Evolutionary conservation across 306 rosid species (phyloP).

Genomic region (Carpinus viminea): DNA sequence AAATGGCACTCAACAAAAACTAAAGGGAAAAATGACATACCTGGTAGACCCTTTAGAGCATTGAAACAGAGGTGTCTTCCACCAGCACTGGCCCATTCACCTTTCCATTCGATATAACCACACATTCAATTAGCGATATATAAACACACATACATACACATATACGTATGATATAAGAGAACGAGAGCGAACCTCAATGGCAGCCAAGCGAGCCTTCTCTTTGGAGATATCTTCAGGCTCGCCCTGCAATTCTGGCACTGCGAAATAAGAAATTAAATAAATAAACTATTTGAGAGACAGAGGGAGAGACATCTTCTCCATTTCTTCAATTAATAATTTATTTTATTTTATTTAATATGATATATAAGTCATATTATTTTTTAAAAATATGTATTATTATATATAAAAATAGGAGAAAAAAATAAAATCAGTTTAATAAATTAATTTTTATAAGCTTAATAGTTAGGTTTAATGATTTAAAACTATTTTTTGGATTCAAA

Average conservation of each 20-base stretch:
- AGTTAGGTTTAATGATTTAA: too few relatives aligned
- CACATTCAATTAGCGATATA: neutral
- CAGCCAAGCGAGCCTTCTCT: conserved; percentile 94
- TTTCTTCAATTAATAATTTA: too few relatives aligned
- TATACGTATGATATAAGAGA: neutral
- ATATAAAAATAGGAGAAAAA: too few relatives aligned
- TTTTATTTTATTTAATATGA: too few relatives aligned
- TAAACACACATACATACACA: neutral
- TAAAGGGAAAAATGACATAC: conserved; percentile 31
- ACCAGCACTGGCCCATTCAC: conserved; percentile 95
- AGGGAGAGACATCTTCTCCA: too few relatives aligned
- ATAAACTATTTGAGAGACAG: neutral
- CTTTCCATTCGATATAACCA: conserved; percentile 35
- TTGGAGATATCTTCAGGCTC: conserved; percentile 95
- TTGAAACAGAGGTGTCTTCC: conserved; percentile 98
- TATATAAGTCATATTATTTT: too few relatives aligned
- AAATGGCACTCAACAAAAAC: neutral
- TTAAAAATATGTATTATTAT: too few relatives aligned
- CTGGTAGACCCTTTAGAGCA: conserved; percentile 97
- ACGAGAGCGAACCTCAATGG: conserved; percentile 58
- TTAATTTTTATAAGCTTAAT: too few relatives aligned
- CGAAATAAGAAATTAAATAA: neutral
- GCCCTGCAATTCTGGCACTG: conserved; percentile 97
- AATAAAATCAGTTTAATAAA: too few relatives aligned
- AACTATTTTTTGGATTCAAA: too few relatives aligned